Conservation (phyloP, 2,329 filamentous ascomycete genomes). For the Myotisia sp. region DNA sequence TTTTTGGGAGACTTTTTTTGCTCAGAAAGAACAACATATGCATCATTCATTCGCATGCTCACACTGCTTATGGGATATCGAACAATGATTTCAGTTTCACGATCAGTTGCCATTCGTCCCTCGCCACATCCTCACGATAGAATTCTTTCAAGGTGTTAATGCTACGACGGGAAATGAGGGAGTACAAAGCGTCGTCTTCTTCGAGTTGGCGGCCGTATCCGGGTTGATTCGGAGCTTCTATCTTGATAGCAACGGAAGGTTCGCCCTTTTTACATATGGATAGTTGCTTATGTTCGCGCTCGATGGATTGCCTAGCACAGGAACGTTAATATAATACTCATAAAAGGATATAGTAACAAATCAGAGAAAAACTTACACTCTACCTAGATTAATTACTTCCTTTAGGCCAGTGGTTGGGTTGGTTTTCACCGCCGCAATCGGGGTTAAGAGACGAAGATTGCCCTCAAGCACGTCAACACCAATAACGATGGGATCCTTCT, state of each 20-base stretch:
- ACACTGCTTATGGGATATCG: conserved; percentile 53
- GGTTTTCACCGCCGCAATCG: conserved; percentile 71
- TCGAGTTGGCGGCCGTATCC: conserved; percentile 90
- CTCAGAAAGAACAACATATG: no score
- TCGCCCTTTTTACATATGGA: conserved; percentile 86
- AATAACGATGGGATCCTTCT: conserved; percentile 86
- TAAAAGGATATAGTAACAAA: neutral
- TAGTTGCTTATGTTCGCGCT: conserved; percentile 94
- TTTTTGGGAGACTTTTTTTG: no score
- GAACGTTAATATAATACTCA: conserved; percentile 1
- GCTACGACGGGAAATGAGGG: conserved; percentile 67
- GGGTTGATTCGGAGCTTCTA: conserved; percentile 85
- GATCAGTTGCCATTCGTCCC: conserved; percentile 89
- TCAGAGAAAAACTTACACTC: conserved; percentile 58
- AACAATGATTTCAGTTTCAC: conserved; percentile 92
- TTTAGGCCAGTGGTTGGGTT: conserved; percentile 67
- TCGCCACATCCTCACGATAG: conserved; percentile 72
- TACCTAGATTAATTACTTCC: conserved; percentile 70
- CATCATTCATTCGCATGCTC: no score
- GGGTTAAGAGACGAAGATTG: conserved; percentile 70
- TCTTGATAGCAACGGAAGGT: conserved; percentile 95
- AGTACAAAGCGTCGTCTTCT: conserved; percentile 79
- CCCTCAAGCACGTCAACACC: conserved; percentile 94
- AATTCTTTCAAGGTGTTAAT: conserved; percentile 96
- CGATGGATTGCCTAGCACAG: conserved; percentile 64